phyloP scores from a whole-genome alignment of 2,329 filamentous ascomycete species.

The Domatiomyces globalis region DNA sequence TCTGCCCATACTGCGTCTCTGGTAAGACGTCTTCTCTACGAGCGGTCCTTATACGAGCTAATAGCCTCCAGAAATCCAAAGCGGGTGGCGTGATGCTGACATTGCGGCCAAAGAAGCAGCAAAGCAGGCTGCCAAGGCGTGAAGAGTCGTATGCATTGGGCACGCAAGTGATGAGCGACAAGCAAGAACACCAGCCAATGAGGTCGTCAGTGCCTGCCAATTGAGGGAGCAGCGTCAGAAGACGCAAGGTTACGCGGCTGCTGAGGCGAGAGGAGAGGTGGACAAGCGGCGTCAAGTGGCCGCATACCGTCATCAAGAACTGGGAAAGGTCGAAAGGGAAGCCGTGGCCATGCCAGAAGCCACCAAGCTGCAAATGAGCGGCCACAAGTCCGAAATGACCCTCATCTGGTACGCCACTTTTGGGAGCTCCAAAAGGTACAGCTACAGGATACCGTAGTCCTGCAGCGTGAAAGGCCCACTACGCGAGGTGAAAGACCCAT shows the following conservation, averaged over 20 bases:
- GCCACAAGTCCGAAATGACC: background rate
- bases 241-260: background rate
- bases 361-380: background rate
- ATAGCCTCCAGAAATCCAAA: slow-evolving; percentile 28
- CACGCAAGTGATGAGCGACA: background rate
- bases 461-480: background rate
- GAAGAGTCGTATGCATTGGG: background rate
- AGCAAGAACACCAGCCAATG: background rate
- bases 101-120: slow-evolving; percentile 4
- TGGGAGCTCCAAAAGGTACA: background rate
- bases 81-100: slow-evolving; percentile 30
- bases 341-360: background rate
- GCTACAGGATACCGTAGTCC: background rate
- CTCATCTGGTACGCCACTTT: background rate
- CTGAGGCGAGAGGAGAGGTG: background rate
- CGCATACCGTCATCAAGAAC: background rate
- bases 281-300: background rate
- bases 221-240: background rate
- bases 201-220: background rate
- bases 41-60: background rate
- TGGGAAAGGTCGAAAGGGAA: background rate
- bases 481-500: background rate
- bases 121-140: background rate
- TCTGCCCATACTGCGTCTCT: slow-evolving; percentile 76
- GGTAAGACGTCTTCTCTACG: slow-evolving; percentile 38